A percentile compares a stretch with the other conserved stretches of the same genome.
phyloP scores from a whole-genome alignment of 2,329 filamentous ascomycete species.

The Colletotrichum chlorophyti region DNA sequence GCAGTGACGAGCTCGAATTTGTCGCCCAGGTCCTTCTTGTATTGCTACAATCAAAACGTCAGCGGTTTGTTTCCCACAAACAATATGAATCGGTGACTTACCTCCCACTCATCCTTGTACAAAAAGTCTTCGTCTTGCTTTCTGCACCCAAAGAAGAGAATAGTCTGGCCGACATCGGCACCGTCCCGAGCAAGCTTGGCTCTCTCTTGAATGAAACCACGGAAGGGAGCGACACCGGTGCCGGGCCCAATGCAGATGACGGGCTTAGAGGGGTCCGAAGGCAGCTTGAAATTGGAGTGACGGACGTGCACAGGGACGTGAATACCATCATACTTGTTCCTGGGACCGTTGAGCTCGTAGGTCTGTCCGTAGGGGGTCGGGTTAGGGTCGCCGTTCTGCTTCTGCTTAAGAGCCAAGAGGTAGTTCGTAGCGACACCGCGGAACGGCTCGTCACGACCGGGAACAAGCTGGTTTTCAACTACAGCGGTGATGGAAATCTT shows the following conservation, averaged over 20 bases:
- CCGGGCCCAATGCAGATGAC: conserved; percentile 96
- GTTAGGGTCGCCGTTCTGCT: conserved; percentile 87
- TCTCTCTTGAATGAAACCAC: conserved; percentile 92
- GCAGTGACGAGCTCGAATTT: conserved; percentile 90
- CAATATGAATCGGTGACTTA: conserved; percentile 56
- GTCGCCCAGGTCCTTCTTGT: conserved; percentile 83
- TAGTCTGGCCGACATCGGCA: conserved; percentile 81
- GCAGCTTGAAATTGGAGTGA: conserved; percentile 99
- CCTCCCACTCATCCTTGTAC: conserved; percentile 91
- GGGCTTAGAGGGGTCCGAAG: conserved; percentile 91
- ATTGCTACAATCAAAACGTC: conserved; percentile 66
- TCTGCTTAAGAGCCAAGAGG: conserved; percentile 91
- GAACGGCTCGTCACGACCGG: conserved; percentile 78
- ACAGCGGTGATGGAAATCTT: conserved; percentile 95
- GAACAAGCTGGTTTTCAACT: conserved; percentile 82
- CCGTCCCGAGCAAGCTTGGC: conserved; percentile 83
- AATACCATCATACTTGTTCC: conserved; percentile 96
- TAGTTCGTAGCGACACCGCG: conserved; percentile 98
- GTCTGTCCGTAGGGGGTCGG: conserved; percentile 84
- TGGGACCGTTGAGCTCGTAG: conserved; percentile 86
- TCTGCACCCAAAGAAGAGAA: conserved; percentile 96
- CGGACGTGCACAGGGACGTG: conserved; percentile 95
- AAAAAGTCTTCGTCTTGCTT: conserved; percentile 89
- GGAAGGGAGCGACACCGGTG: conserved; percentile 95
- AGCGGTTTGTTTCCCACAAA: background rate